Evolutionary conservation across 306 rosid species (phyloP), one percentile per base, ranked within the genome.

Genomic region (Vigna radiata): DNA sequence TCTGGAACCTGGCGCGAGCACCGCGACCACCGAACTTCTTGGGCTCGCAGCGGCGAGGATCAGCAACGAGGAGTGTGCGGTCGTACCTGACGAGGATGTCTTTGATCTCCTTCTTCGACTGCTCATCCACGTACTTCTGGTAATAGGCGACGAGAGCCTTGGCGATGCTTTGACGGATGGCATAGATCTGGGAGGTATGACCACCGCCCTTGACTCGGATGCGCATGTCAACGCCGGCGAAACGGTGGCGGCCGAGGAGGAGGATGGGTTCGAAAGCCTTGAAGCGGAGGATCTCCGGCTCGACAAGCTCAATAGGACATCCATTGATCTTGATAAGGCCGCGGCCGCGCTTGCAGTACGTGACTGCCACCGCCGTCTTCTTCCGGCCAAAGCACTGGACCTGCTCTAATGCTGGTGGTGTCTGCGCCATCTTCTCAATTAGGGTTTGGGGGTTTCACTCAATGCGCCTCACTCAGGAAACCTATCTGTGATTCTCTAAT

Each of bases 1-100:
- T 92, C 88, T 92, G 96, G 89, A 92, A 92, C 87, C 91, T 90
- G 7, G 97, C 88, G 50, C 94, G 90, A 53, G 94, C 97, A 64
- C 96, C 96, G 39, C 92, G 96, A 83, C 97, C 96, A 68, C 96
- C 97, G 41, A 93, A 93, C 87, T 93, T 93, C 91, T 93, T 93
- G 29, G 97, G 94, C 92, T 90, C 96, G 46, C 96, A 92, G 55
- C 94, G 92, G 29, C 96, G 81, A 2, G 96, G 97, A 67, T 92
- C 93, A 5, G 94, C 97, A 1, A 92, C 96, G 6, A 92, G 96
- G 37, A 92, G 80, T 1, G 96, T 92, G 12, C 94, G 70, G 17
- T 92, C 97, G 27, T 90, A 90, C 82, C 91, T 82, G 8, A 87
- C 87, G 2, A 92, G 88, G n/a, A 92, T 92, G 63, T 92, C 96